phyloP scores from a whole-genome alignment of 2,329 filamentous ascomycete species.

The Drechmeria coniospora region DNA sequence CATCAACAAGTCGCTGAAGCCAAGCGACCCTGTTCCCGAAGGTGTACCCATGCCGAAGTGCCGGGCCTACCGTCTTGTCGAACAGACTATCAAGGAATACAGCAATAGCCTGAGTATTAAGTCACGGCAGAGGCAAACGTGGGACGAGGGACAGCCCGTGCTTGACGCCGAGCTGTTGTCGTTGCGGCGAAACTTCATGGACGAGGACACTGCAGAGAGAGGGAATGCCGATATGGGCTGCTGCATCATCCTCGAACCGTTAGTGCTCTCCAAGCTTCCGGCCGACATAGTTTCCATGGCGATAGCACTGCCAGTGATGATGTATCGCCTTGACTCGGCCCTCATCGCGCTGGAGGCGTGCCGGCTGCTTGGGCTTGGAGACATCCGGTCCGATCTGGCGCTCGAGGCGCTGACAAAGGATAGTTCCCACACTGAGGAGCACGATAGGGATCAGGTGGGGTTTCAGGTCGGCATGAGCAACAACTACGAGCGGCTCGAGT shows the following conservation, averaged over 20 bases:
- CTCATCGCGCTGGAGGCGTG: slow-evolving; percentile 69
- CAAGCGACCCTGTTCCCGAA: slow-evolving; percentile 48
- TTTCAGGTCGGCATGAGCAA: slow-evolving; percentile 76
- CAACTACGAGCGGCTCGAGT: slow-evolving; percentile 91
- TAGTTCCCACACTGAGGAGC: slow-evolving; percentile 67
- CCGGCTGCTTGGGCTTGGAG: slow-evolving; percentile 44
- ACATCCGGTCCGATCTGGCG: slow-evolving; percentile 52
- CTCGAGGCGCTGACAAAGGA: slow-evolving; percentile 90
- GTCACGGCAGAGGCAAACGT: slow-evolving; percentile 30
- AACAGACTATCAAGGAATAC: slow-evolving; percentile 63
- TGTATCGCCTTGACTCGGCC: slow-evolving; percentile 68
- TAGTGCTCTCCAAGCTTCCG: slow-evolving; percentile 63
- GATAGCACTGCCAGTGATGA: slow-evolving; percentile 66
- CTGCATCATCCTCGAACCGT: slow-evolving; percentile 61
- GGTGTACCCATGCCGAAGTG: slow-evolving; percentile 32
- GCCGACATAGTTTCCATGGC: slow-evolving; percentile 54
- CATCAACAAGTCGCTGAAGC: slow-evolving; percentile 41
- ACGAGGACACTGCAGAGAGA: slow-evolving; percentile 44
- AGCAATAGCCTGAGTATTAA: slow-evolving; percentile 61
- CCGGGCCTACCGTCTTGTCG: slow-evolving; percentile 22
- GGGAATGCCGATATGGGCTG: slow-evolving; percentile 30
- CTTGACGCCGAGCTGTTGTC: slow-evolving; percentile 58
- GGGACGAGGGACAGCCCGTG: slow-evolving; percentile 63
- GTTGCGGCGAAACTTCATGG: slow-evolving; percentile 70
- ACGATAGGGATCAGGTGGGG: slow-evolving; percentile 50